Base-by-base conservation (phyloP, 1,139 yeast genomes). In the Casaregolazyma lundiana region DNA sequence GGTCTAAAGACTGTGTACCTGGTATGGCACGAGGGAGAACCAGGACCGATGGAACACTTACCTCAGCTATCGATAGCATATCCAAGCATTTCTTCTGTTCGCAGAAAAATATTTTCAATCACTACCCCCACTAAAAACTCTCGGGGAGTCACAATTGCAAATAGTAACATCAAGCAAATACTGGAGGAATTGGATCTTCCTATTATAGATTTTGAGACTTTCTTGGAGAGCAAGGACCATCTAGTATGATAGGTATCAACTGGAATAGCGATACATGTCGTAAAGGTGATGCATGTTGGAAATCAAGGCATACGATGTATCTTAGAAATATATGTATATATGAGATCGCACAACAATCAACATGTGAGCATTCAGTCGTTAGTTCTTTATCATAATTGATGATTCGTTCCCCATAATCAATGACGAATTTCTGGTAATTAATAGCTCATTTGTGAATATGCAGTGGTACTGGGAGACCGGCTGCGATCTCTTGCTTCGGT, bases 21-120 rank as follows among this genome's bases (percentile, higher is more conserved):
- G 21, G 18, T 42, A 29, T 42, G 45, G 45, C 45, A 42, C 19
- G 45, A 42, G 26, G 45, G 45, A 19, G 45, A 42, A 29, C 22
- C 45, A 5, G 45, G 39, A 11, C 35, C 45, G 2, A 22, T 42
- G 22, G 29, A 35, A 15, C 20, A 32, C 26, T 41, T 42, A n/a
- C 40, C 45, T 9, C 32, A 35, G 15, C 29, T 42, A 11, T 9
- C 35, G 16, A 19, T 42, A 8, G 24, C 41, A 6, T 42, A 42
- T 18, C 36, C 38, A 3, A 13, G 37, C 34, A 19, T 30, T 32
- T 18, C 29, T 15, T 19, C 38, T n/a, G 8, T 5, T 3, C 24
- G 19, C 2, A 36, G 26, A 20, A 26, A 42, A 13, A 42, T 42
- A 8, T 42, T 22, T 18, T 24, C 45, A 22, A 26, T 42, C 8